Conservation (phyloP, 306 rosid genomes). For the Cicer bijugum region DNA sequence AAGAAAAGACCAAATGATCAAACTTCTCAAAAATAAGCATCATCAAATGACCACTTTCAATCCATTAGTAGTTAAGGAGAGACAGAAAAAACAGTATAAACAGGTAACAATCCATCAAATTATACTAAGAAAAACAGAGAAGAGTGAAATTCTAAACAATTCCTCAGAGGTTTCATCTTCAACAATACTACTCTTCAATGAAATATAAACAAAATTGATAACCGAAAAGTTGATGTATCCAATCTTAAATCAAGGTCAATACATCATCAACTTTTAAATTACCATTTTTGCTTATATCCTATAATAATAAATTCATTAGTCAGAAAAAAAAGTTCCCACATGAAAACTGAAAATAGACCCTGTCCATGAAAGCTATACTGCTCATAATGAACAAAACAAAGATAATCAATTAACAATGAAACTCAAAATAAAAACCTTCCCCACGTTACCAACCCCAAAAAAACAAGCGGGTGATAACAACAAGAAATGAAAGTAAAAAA, state of each 20-base stretch:
- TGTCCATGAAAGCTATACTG: no score
- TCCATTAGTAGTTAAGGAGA: not conserved
- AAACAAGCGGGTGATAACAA: not conserved
- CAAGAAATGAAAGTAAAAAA: not conserved
- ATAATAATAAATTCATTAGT: not conserved
- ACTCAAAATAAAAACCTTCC: not conserved
- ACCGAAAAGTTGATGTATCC: no score
- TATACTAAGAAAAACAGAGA: conserved; percentile 2
- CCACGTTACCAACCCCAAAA: not conserved
- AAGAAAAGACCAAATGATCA: conserved; percentile 39
- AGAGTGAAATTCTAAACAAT: conserved; percentile 28
- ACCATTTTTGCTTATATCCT: no score
- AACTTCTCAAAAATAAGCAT: conserved; percentile 16
- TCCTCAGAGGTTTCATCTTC: conserved; percentile 1
- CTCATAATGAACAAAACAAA: not conserved
- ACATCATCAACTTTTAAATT: no score
- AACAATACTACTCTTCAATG: not conserved
- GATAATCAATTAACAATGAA: not conserved
- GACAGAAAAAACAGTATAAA: conserved; percentile 16
- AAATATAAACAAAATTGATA: no score
- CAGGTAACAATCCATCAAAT: conserved; percentile 7
- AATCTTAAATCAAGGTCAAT: no score
- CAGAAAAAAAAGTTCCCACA: not conserved
- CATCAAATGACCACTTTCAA: conserved; percentile 37
- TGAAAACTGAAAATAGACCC: no score